Conservation (phyloP, 345 rosid genomes). For the Balakata baccata region DNA sequence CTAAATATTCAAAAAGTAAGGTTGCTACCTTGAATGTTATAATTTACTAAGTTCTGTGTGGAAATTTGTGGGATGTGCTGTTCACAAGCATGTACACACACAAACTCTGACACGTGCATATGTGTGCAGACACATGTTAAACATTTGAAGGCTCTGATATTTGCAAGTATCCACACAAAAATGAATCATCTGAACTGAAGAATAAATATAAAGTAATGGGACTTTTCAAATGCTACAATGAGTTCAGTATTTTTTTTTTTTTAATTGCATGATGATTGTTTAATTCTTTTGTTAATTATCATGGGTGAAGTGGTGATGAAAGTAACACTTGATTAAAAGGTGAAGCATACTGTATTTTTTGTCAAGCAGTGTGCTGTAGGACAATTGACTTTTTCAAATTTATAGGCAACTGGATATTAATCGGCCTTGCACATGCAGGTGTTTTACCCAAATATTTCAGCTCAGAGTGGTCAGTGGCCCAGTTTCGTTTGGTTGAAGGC, state of each 20-base stretch:
- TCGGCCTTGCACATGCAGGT: conserved; percentile 40
- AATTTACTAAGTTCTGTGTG: background rate
- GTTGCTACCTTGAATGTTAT: background rate
- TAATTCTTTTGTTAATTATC: background rate
- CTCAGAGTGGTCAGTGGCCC: conserved; percentile 97
- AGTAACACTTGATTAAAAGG: background rate
- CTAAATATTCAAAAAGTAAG: background rate
- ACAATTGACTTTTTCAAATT: background rate
- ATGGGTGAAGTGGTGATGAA: background rate
- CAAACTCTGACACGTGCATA: background rate
- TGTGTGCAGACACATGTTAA: background rate
- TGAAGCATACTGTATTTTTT: background rate
- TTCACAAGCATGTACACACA: background rate
- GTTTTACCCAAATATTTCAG: conserved; percentile 94
- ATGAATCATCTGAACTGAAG: background rate
- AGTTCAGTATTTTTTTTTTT: background rate
- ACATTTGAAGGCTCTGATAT: background rate
- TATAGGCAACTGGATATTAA: background rate
- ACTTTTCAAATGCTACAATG: background rate
- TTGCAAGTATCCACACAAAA: background rate
- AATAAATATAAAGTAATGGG: background rate
- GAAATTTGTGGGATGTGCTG: background rate
- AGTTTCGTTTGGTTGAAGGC: conserved; percentile 82
- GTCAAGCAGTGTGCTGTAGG: background rate
- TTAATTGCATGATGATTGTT: background rate